Conservation (phyloP, 106 monocot genomes). For the Dioscorea dumetorum region DNA sequence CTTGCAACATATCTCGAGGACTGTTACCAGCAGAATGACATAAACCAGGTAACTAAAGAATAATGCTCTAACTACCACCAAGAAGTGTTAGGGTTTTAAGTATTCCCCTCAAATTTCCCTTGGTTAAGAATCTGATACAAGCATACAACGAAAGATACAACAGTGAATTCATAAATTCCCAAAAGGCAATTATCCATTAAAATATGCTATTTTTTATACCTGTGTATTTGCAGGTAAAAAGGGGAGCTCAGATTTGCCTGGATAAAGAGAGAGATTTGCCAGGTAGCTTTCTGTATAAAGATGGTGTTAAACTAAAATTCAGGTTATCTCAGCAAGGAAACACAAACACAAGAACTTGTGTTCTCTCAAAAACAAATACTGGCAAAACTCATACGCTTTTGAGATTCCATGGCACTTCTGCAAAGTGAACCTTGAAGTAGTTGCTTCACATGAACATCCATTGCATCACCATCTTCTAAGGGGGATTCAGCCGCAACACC, state of each 20-base stretch:
- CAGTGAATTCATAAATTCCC: too few species aligned
- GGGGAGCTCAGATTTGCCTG: slow-evolving; percentile 78
- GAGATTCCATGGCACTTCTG: slow-evolving; percentile 44
- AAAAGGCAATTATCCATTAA: too few species aligned
- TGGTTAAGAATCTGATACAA: too few species aligned
- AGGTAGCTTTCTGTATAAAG: slow-evolving; percentile 31
- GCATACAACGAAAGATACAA: too few species aligned
- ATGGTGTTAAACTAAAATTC: too few species aligned
- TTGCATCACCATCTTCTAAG: slow-evolving; percentile 23
- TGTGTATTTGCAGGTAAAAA: slow-evolving; percentile 87
- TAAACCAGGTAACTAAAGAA: too few species aligned
- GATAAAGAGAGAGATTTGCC: slow-evolving; percentile 95
- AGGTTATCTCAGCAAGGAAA: too few species aligned
- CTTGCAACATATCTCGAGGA: too few species aligned
- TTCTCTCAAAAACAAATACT: neutral
- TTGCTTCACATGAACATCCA: slow-evolving; percentile 51
- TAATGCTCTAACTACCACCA: too few species aligned
- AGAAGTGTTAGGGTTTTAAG: too few species aligned
- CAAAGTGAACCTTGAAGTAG: slow-evolving; percentile 69
- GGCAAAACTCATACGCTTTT: slow-evolving; percentile 54
- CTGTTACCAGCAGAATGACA: too few species aligned
- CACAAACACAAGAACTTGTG: neutral
- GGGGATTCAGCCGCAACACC: slow-evolving; percentile 67
- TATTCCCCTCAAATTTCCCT: too few species aligned
- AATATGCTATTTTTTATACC: slow-evolving; percentile 21